These are phyloP conservation scores for Ceratocystis variospora DNA, from an alignment of 2,329 filamentous ascomycete species.

Conservation along the genomic window DNA sequence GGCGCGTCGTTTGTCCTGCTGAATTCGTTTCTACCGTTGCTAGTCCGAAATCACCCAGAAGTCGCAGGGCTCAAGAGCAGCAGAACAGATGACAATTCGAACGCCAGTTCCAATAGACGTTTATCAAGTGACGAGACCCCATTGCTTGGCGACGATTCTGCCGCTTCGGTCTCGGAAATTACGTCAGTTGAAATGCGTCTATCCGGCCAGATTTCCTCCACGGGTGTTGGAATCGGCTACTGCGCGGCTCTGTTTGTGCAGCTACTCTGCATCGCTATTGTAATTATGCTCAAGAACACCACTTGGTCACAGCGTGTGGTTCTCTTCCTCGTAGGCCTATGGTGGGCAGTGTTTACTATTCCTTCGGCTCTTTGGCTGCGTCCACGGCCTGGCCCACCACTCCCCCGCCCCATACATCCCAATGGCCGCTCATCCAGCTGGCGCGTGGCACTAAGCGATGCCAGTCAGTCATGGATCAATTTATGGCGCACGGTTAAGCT, in stretches of 20 bases:
- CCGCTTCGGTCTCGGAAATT: background rate
- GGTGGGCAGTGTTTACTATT: constrained; percentile 89
- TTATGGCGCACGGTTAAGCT: constrained; percentile 67
- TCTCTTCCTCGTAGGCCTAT: constrained; percentile 71
- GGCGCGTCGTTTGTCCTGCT: constrained; percentile 89
- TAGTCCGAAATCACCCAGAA: constrained; percentile 72
- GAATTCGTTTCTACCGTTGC: constrained; percentile 84
- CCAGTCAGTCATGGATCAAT: constrained; percentile 73
- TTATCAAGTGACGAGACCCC: background rate
- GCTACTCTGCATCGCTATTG: constrained; percentile 61
- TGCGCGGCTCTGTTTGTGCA: constrained; percentile 75
- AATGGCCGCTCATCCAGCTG: constrained; percentile 26
- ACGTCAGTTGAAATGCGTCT: constrained; percentile 51
- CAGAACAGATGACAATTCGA: constrained; percentile 21
- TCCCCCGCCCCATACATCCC: constrained; percentile 31
- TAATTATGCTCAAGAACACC: constrained; percentile 59
- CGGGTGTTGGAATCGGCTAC: constrained; percentile 89
- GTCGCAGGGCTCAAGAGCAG: constrained; percentile 12
- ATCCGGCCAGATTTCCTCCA: constrained; percentile 81
- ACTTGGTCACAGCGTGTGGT: constrained; percentile 79
- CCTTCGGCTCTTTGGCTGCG: constrained; percentile 79
- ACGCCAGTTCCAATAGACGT: constrained; percentile 24
- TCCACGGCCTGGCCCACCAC: constrained; percentile 72
- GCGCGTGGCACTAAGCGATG: constrained; percentile 42
- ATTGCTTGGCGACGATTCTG: background rate